phyloP scores from a whole-genome alignment of 2,329 filamentous ascomycete genomes.

The Sporothrix sp. region DNA sequence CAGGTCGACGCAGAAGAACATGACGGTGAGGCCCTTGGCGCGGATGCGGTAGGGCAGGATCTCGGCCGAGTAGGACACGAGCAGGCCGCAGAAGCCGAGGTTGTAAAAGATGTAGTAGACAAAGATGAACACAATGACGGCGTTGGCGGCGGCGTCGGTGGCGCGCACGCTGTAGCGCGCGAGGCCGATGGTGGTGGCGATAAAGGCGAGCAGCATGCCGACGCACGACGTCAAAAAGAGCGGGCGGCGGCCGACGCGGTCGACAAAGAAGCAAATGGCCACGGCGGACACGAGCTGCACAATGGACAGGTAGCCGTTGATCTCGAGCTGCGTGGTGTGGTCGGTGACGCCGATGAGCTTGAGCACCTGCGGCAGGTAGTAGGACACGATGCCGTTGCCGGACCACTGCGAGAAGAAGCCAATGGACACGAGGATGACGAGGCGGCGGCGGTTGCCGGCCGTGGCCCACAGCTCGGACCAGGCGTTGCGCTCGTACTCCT shows the following conservation, averaged over 20 bases:
- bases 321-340: conserved; percentile 14
- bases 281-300: conserved; percentile 20
- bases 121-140: conserved; percentile 23
- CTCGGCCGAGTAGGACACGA: conserved; percentile 22
- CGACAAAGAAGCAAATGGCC: conserved; percentile 21
- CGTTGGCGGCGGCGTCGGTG: conserved; percentile 21
- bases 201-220: conserved; percentile 21
- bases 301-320: conserved; percentile 21
- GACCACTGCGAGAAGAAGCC: conserved; percentile 17
- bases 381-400: conserved; percentile 17
- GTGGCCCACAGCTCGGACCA: conserved; percentile 15
- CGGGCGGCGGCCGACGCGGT: conserved; percentile 20
- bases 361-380: conserved; percentile 16
- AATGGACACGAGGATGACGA: conserved; percentile 15
- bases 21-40: conserved; percentile 32
- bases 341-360: conserved; percentile 13
- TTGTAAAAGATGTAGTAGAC: conserved; percentile 23
- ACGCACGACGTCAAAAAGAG: conserved; percentile 20
- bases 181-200: conserved; percentile 20
- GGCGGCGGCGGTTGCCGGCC: conserved; percentile 17
- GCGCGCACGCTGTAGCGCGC: conserved; percentile 16
- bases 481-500: conserved; percentile 12
- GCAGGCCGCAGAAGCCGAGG: conserved; percentile 21
- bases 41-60: conserved; percentile 23
- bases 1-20: conserved; percentile 34